Base-by-base conservation (phyloP, 1,139 yeast genomes). In the Diutina rugosa region DNA sequence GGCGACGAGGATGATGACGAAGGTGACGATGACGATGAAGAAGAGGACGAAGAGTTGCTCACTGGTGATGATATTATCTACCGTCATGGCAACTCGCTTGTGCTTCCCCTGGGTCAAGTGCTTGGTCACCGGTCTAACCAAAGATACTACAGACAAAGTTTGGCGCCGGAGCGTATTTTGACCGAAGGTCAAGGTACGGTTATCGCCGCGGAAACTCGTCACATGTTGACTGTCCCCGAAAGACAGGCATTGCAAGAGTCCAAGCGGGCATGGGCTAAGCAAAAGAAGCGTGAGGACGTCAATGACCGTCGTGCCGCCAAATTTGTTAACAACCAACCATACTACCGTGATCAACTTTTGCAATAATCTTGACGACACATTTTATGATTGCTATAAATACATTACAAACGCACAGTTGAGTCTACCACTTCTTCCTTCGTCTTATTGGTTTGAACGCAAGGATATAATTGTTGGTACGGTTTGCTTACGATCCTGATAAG, bases 71-170 rank as follows among this genome's bases (percentile, higher is more conserved):
- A 49, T 21, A 38, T 49, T 3, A 49, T 49, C 16, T 49, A 44
- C 35, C 38, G 55, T 8, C 48, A 44, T 16, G 55, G 46, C 4
- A 41, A 52, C 41, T 44, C 46, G 38, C 55, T 52, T 16, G 47
- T 38, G 9, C 48, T 52, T 26, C 55, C 55, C 18, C 38, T 28
- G 47, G 55, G 55, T 21, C 55, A 44, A 28, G 55, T 52, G 14
- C 48, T 52, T 41, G 55, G 55, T 12, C 55, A 52, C 46, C 47
- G 55, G 29, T 8, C 12, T 41, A 18, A 38, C 35, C 29, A 69
- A n/a, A 67, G 76, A 51, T 73, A 74, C 58, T 72, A 74, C 57
- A 75, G 77, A 56, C 81, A 74, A 59, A 73, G 69, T 55, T 63
- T 72, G 29, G 64, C 68, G 26, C 46, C 49, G 9, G 53, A 49